Base-by-base conservation (phyloP, 352 stramenopile species). In the Pythium aristosporum region DNA sequence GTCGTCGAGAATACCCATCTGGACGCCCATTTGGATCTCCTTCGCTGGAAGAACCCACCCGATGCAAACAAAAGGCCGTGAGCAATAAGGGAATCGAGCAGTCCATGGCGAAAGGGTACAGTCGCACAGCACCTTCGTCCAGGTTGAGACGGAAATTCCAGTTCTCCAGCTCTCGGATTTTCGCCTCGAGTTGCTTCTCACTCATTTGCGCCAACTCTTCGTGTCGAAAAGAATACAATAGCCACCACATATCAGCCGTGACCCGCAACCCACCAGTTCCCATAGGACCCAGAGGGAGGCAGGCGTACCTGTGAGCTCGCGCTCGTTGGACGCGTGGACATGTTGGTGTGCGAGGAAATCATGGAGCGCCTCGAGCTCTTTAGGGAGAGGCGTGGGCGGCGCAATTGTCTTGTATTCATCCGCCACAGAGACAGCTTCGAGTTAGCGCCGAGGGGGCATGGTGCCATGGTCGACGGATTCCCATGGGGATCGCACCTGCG, bases 141-240 rank as follows among this genome's bases (percentile, higher is more conserved):
- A 90, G 74, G 57, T 92, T 89, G 13, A 92, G 75, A 5, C 81
- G 72, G 58, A 92, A 92, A 63, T 92, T 91, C 75, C 78, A 88
- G 61, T 92, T 92, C 63, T 89, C 78, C 10, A 92, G 79, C 64
- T 91, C 84, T n/a, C 84, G 79, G 43, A 87, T 79, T 57, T 87
- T 86, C 48, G 69, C 67, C 8, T 91, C 84, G 25, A 92, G 63
- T 37, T 87, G 76, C 63, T 92, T 91, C 49, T 89, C 77, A 44
- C 58, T 80, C 65, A 88, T 43, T 28, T 76, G 66, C 21, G 58
- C 57, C 23, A 88, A 58, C 56, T 85, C 83, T 92, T 16, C 20
- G 28, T 41, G 12, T 12, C 44, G n/a, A 16, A 50, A 50, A 4
- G 2, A 52, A 59, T 2, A 8, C 11, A 8, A 30, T n/a, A n/a